Evolutionary conservation across 306 rosid genomes (phyloP), one percentile per base, ranked within the genome.

Genomic region (Ormosia semicastrata): DNA sequence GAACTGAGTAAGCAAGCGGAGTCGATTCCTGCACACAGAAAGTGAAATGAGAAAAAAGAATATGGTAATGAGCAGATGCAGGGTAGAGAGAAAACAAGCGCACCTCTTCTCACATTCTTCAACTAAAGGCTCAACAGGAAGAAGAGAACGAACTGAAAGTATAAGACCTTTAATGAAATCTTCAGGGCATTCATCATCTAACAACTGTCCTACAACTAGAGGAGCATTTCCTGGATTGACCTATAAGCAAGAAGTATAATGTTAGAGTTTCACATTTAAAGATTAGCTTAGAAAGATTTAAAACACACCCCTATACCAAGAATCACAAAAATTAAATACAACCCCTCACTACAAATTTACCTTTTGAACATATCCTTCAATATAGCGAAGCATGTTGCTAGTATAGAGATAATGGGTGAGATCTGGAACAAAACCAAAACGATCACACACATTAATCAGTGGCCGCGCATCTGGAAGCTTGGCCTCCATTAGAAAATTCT

Each of bases 91-190:
- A 69, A 58, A 81, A 49, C 46, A 17, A 53, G 80, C 68, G 14
- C 52, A 93, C 98, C 97, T 93, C 87, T 90, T 92, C 82, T 92
- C 98, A 82, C 97, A 93, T 78, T 91, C 97, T 59, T 91, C 97
- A 74, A 93, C 98, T 63, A 93, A 89, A 66, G 94, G 94, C 89
- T 91, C 97, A 69, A 93, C 94, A 3, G 94, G 97, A 77, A 93
- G 95, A 87, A 89, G 88, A 30, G 97, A 93, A 7, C 97, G 90
- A 39, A 93, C 94, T 44, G 98, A 93, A 66, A 89, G 93, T 83
- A 93, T 86, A 54, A 93, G 84, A 58, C 98, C 98, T 75, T 93
- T 90, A 56, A 93, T 91, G 43, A 93, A 93, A 87, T 93, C 97
- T 80, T 93, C 97, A 46, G 98, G 98, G 82, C 97, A 93, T 88